phyloP scores from a whole-genome alignment of 2,329 filamentous ascomycete species.

The Daldinia sp. region DNA sequence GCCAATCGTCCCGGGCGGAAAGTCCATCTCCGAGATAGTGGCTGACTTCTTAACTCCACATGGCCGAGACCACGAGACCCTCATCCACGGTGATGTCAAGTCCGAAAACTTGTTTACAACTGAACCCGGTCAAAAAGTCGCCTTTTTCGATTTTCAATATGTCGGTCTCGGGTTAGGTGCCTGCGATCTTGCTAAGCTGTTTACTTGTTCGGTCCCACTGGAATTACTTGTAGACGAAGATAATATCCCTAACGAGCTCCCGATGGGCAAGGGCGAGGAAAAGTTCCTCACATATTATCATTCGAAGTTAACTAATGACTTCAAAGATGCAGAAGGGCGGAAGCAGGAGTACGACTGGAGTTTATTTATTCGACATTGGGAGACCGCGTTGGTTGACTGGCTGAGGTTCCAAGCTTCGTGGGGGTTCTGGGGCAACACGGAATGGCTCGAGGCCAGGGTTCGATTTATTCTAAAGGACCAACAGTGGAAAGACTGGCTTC shows the following conservation, averaged over 20 bases:
- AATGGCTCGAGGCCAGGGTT: conserved; percentile 65
- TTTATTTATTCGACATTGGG: conserved; percentile 67
- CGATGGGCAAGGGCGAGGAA: conserved; percentile 61
- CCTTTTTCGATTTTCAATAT: conserved; percentile 77
- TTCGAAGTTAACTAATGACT: conserved; percentile 45
- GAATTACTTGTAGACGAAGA: conserved; percentile 54
- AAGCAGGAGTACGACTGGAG: conserved; percentile 61
- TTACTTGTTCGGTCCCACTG: conserved; percentile 70
- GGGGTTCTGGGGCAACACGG: conserved; percentile 68
- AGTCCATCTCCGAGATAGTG: conserved; percentile 60
- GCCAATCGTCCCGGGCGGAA: conserved; percentile 33
- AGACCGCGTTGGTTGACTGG: conserved; percentile 74
- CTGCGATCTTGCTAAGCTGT: conserved; percentile 72
- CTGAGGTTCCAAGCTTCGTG: conserved; percentile 67
- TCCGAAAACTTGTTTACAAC: conserved; percentile 73
- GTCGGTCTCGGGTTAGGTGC: conserved; percentile 69
- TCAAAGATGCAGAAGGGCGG: conserved; percentile 6
- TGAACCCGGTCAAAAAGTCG: conserved; percentile 57
- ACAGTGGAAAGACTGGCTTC: conserved; percentile 57
- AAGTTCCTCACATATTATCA: conserved; percentile 61
- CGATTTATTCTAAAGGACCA: conserved; percentile 57
- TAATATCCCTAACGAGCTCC: conserved; percentile 49
- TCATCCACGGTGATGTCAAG: conserved; percentile 75
- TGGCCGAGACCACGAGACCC: conserved; percentile 57
- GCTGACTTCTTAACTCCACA: conserved; percentile 59